These are phyloP conservation scores for Synchytrium microbalum DNA, from an alignment of 371 early-diverging fungal species.

Conservation along the genomic window DNA sequence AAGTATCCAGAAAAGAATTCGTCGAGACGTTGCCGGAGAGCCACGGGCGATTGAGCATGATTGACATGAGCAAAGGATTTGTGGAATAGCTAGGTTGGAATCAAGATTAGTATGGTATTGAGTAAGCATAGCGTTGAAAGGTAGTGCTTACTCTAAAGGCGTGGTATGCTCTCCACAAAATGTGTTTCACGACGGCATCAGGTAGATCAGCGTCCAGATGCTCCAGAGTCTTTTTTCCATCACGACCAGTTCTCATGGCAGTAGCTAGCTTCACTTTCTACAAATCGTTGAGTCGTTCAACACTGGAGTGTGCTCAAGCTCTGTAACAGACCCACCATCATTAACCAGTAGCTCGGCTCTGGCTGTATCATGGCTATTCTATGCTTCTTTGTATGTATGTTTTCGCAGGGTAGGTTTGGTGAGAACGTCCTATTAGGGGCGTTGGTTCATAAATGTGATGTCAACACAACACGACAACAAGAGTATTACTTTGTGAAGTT, in stretches of 20 bases:
- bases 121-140: too few species aligned
- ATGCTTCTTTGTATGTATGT: constrained; percentile 64
- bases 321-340: constrained; percentile 36
- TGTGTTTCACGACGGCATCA: not conserved
- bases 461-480: not conserved
- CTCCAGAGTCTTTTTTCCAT: not conserved
- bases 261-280: not conserved
- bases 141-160: too few species aligned
- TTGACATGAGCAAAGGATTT: constrained; percentile 8
- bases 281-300: not conserved
- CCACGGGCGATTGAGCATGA: not conserved
- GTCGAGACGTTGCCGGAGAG: constrained; percentile 12
- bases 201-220: not conserved
- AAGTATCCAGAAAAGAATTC: constrained; percentile 20
- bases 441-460: not conserved
- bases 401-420: constrained; percentile 50
- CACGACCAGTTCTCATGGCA: not conserved
- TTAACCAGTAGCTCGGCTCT: constrained; percentile 69
- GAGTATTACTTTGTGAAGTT: constrained; percentile 59
- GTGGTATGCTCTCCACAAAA: not conserved
- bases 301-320: not conserved
- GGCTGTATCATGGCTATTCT: constrained; percentile 58
- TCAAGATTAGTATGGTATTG: too few species aligned
- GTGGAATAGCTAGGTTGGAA: constrained; percentile 15
- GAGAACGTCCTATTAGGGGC: constrained; percentile 52